Base-by-base conservation (phyloP, 345 rosid genomes). In the Bruguiera parviflora region DNA sequence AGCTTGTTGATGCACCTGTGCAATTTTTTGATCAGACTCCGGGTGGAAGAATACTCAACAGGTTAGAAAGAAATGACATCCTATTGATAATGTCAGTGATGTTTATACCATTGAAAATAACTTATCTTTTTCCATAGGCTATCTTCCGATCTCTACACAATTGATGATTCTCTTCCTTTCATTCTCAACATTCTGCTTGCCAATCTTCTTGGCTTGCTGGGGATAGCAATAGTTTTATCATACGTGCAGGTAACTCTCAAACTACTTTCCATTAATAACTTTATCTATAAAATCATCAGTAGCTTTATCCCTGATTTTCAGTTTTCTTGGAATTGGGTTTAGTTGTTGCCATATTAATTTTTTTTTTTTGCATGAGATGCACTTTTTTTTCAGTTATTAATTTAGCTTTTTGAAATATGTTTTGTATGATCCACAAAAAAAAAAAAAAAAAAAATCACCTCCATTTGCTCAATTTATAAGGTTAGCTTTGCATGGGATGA, bases 161-260 rank as follows among this genome's bases (percentile, higher is more conserved):
- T 94, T 63, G 97, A 91, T 71, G 98, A 94, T 83, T 91, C 98
- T 66, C 98, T 94, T 61, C 98, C 98, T 22, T 94, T 94, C 71
- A 88, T 94, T 35, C 88, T 91, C 83, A 94, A 94, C 81, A 91
- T 91, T 75, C 96, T 94, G 64, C 84, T 94, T 29, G 98, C 98
- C 71, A 87, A 89, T 78, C 88, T 89, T 80, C 96, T 91, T 62
- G 92, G 92, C 65, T 84, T 94, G 76, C 67, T 93, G 77, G 98
- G 98, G 64, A 85, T 89, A 77, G 87, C 85, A 68, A 68, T 88
- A 61, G 28, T 94, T 68, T 79, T 94, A 78, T 91, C 97, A 53
- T 94, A 80, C 76, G 96, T 94, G 76, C 96, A 91, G 97, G 98
- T 94, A 81, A 21, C 31, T 33, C 58, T 16, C 32, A 39, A 56